A percentile compares a stretch with the other conserved stretches of the same genome.
Evolutionary conservation across 495 filamentous ascomycete species (phyloP).

Genomic region (Oidiodendron maius): DNA sequence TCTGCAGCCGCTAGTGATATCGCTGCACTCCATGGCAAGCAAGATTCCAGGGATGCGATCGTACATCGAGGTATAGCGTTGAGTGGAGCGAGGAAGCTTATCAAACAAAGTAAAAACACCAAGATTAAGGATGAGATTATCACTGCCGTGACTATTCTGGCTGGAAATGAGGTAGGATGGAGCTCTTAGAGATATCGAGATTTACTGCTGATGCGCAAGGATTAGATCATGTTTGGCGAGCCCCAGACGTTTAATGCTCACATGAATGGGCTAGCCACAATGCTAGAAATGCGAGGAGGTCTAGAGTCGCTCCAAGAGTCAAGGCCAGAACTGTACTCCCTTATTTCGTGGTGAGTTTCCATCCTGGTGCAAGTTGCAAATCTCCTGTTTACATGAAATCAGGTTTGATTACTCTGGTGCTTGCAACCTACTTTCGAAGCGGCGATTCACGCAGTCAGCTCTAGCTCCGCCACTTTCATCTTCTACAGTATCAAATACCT

Average conservation of each 20-base stretch:
- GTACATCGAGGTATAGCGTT: slow-evolving; percentile 3
- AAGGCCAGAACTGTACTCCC: slow-evolving; percentile 3
- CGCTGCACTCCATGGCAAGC: slow-evolving; percentile 1
- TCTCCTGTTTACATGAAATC: not conserved
- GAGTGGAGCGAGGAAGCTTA: not conserved
- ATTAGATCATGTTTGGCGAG: slow-evolving; percentile 5
- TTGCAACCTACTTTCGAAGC: slow-evolving; percentile 6
- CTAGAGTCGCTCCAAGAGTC: slow-evolving; percentile 1
- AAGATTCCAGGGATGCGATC: slow-evolving; percentile 1
- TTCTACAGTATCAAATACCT: no score
- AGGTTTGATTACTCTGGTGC: slow-evolving; percentile 10
- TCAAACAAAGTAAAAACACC: not conserved
- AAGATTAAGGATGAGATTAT: slow-evolving; percentile 5
- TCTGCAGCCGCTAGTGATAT: slow-evolving; percentile 1
- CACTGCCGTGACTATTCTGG: slow-evolving; percentile 2
- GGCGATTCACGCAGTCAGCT: no score
- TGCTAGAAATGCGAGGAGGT: slow-evolving; percentile 7
- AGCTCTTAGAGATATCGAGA: not conserved
- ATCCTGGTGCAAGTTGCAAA: no score
- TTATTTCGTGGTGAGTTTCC: slow-evolving; percentile 7
- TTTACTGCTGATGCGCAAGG: not conserved
- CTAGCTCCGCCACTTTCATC: no score
- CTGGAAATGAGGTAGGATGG: slow-evolving; percentile 10
- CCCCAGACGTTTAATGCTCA: slow-evolving; percentile 3
- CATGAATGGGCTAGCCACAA: not conserved